phyloP scores from a whole-genome alignment of 345 rosid species.

The Tarenaya hassleriana region DNA sequence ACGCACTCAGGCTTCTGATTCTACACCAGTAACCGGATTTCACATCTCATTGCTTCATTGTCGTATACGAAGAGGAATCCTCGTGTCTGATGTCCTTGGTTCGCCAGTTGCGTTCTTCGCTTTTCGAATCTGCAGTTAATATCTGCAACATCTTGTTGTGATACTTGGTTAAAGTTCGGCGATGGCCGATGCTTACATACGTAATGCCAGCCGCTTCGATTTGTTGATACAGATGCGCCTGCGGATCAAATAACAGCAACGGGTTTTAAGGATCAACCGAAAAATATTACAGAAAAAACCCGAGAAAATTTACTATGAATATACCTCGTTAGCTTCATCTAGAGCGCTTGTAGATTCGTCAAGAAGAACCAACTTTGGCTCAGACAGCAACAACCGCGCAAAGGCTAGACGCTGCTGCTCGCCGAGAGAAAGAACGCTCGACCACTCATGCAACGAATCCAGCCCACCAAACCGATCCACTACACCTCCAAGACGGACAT shows the following conservation, averaged over 20 bases:
- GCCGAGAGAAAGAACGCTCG: slow-evolving; percentile 93
- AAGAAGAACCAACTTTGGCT: slow-evolving; percentile 71
- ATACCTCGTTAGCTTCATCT: slow-evolving; percentile 90
- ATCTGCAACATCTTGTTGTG: slow-evolving; percentile 53
- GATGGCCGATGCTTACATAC: slow-evolving; percentile 80
- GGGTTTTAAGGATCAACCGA: neutral
- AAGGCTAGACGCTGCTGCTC: slow-evolving; percentile 96
- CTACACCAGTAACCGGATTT: too few relatives aligned
- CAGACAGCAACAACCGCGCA: slow-evolving; percentile 74
- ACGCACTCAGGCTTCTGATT: too few relatives aligned
- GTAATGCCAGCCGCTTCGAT: slow-evolving; percentile 73
- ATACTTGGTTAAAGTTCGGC: slow-evolving; percentile 52
- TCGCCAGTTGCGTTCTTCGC: slow-evolving; percentile 44
- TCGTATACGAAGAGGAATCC: slow-evolving; percentile 21
- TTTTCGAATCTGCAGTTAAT: slow-evolving; percentile 43
- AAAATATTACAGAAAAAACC: too few relatives aligned
- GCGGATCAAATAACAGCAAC: slow-evolving; percentile 12
- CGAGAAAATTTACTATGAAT: too few relatives aligned
- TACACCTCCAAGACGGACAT: slow-evolving; percentile 67
- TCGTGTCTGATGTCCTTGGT: slow-evolving; percentile 34
- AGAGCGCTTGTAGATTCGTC: slow-evolving; percentile 96
- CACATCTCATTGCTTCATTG: slow-evolving; percentile 27
- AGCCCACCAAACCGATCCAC: slow-evolving; percentile 61
- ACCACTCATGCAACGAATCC: slow-evolving; percentile 74
- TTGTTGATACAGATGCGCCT: slow-evolving; percentile 67